Percentiles rank a stretch among this genome's conserved stretches.
Evolutionary conservation across 2,329 filamentous ascomycete genomes (phyloP).

Genomic region (Phoma sp.): DNA sequence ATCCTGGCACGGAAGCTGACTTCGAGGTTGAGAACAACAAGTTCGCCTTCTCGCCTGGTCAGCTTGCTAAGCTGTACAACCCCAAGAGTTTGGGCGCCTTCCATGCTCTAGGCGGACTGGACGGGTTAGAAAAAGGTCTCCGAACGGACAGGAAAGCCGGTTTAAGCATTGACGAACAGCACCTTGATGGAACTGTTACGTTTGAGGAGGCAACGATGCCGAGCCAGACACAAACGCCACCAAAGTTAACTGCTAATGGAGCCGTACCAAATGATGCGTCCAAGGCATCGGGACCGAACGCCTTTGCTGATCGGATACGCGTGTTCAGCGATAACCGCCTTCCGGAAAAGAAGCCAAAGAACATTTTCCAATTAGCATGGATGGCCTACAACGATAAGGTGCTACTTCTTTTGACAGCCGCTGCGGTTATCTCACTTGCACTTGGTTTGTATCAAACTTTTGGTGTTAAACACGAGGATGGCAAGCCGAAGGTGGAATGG

Average conservation of each 20-base stretch:
- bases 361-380: slow-evolving; percentile 75
- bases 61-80: slow-evolving; percentile 81
- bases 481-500: slow-evolving; percentile 72
- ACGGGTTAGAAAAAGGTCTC: slow-evolving; percentile 76
- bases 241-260: slow-evolving; percentile 27
- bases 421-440: slow-evolving; percentile 75
- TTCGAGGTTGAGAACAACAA: slow-evolving; percentile 77
- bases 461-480: slow-evolving; percentile 61
- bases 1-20: slow-evolving; percentile 77
- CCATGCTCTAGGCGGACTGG: slow-evolving; percentile 75
- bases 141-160: slow-evolving; percentile 70
- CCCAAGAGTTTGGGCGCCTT: slow-evolving; percentile 80
- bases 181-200: slow-evolving; percentile 68
- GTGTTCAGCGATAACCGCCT: slow-evolving; percentile 75
- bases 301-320: slow-evolving; percentile 70
- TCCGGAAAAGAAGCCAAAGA: slow-evolving; percentile 74
- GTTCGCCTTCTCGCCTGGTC: slow-evolving; percentile 83
- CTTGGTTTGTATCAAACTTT: slow-evolving; percentile 78
- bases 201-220: slow-evolving; percentile 69
- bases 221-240: slow-evolving; percentile 20
- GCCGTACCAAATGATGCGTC: not conserved
- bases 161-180: slow-evolving; percentile 73
- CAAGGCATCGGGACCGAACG: slow-evolving; percentile 27
- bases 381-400: slow-evolving; percentile 86
- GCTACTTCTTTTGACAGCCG: slow-evolving; percentile 59